Percentiles rank a stretch among this genome's conserved stretches.
These are phyloP conservation scores for Picochlorum sp. DNA, from an alignment of 139 green algal genomes.

Conservation along the genomic window DNA sequence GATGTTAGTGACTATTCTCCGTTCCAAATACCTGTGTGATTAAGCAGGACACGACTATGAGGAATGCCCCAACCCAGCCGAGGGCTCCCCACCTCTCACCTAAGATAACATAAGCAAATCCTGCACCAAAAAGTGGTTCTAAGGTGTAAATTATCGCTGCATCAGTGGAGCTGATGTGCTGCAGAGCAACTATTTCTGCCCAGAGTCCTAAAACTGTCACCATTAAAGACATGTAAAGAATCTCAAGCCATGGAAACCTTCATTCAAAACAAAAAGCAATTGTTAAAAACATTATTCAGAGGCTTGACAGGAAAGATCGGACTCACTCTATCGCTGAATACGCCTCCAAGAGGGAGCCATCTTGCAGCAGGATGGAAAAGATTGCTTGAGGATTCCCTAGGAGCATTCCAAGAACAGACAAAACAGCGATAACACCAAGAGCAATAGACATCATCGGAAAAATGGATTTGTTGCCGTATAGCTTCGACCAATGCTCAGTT, in stretches of 20 bases:
- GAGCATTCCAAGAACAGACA: conserved; percentile 3
- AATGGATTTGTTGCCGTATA: conserved; percentile 1
- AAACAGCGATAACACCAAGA: conserved; percentile 16
- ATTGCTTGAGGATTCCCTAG: conserved; percentile 2
- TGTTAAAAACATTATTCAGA: too few relatives aligned
- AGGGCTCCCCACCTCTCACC: conserved; percentile 48
- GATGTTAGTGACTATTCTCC: too few relatives aligned
- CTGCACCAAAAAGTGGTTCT: conserved; percentile 45
- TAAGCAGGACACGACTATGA: conserved; percentile 46
- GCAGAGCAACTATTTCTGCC: conserved; percentile 38
- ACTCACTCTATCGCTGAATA: too few relatives aligned
- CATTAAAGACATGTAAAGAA: conserved; percentile 44
- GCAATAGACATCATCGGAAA: conserved; percentile 33
- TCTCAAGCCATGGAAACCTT: conserved; percentile 24
- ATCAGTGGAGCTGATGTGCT: conserved; percentile 47
- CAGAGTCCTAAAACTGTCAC: conserved; percentile 49
- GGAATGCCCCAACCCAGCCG: conserved; percentile 46
- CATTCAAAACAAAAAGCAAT: too few relatives aligned
- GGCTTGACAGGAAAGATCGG: too few relatives aligned
- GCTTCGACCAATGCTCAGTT: conserved; percentile 19
- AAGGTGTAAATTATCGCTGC: conserved; percentile 60
- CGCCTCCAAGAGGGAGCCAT: too few relatives aligned
- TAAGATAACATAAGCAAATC: conserved; percentile 43
- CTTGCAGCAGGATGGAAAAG: conserved; percentile 4
- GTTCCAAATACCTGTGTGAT: conserved; percentile 26